phyloP scores from a whole-genome alignment of 306 rosid genomes.

The Quercus alba region DNA sequence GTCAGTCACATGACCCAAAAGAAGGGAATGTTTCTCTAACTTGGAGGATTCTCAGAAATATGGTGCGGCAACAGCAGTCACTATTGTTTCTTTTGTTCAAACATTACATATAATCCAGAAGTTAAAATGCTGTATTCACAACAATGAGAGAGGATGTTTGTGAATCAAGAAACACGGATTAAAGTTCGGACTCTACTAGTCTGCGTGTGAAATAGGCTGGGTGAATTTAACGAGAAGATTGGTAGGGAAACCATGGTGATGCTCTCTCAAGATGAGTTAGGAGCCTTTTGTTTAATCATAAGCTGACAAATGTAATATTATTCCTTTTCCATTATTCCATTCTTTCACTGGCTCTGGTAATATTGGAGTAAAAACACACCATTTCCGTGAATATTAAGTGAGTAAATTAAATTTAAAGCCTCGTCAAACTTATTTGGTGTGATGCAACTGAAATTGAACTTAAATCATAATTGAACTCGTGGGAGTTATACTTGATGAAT shows the following conservation, averaged over 20 bases:
- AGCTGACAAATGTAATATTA: not conserved
- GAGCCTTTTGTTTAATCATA: not conserved
- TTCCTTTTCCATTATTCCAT: not conserved
- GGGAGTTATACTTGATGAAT: too few relatives aligned
- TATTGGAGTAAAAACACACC: not conserved
- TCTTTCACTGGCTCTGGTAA: not conserved
- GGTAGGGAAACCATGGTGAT: slow-evolving; percentile 8
- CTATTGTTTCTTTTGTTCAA: slow-evolving; percentile 13
- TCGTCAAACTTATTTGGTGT: not conserved
- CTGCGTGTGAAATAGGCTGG: not conserved
- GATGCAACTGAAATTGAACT: not conserved
- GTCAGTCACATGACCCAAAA: slow-evolving; percentile 8
- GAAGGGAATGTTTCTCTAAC: slow-evolving; percentile 25
- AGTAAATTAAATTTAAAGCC: not conserved
- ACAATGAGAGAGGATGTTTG: not conserved
- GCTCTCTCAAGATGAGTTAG: slow-evolving; percentile 3
- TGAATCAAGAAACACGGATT: slow-evolving; percentile 40
- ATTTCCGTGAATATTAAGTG: not conserved
- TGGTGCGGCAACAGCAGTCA: slow-evolving; percentile 27
- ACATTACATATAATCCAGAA: slow-evolving; percentile 29
- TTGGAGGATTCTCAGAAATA: slow-evolving; percentile 9
- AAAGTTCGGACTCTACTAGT: slow-evolving; percentile 5
- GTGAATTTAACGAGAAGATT: slow-evolving; percentile 7
- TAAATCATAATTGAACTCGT: not conserved
- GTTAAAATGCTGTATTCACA: slow-evolving; percentile 24